Base-by-base conservation (phyloP, 805 yeast species). In the Helenozyma baotianmanensis region DNA sequence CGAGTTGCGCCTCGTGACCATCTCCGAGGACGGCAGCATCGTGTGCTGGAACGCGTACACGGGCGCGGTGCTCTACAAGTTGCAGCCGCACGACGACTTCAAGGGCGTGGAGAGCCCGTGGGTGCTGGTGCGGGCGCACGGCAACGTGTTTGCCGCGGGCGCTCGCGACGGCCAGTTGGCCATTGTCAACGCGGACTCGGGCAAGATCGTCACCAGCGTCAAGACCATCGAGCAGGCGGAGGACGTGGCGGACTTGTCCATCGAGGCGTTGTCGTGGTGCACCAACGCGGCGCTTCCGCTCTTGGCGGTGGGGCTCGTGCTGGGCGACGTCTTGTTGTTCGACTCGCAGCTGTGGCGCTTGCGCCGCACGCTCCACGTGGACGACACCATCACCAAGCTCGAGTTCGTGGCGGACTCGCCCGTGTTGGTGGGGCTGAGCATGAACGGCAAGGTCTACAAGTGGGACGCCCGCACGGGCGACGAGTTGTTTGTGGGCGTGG, bases 41-140 rank as follows among this genome's bases (percentile, higher is more conserved):
- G 79, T 89, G 36, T 79, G 79, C 38, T 90, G 97, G 97, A 86
- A 88, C 53, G 84, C 89, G 36, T 89, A 76, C 64, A 79, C 90
- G 4, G 79, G 79, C 19, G 78, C 75, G 29, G 76, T 78, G 23
- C 70, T 74, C 42, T 90, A 77, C 67, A 82, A 80, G 50, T 64
- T 85, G 39, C 71, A 74, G 35, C 74, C 78, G 15, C 56, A 58
- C 40, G 68, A 69, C 15, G 83, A 80, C 38, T 76, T 87, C 54
- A 82, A 77, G 51, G 94, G 92, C 19, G 70, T 74, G 33, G 67
- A 70, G 40, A 83, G 92, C 33, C 94, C 96, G 14, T 92, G 97
- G 97, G 90, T 90, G 29, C 74, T 90, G 4, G 51, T 86, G 17
- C 61, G 78, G 24, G 74, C 74, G 6, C 65, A 74, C 37, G 56